Percentiles rank a stretch among this genome's conserved stretches.
Evolutionary conservation across 306 rosid species (phyloP).

Genomic region (Coriaria nepalensis): DNA sequence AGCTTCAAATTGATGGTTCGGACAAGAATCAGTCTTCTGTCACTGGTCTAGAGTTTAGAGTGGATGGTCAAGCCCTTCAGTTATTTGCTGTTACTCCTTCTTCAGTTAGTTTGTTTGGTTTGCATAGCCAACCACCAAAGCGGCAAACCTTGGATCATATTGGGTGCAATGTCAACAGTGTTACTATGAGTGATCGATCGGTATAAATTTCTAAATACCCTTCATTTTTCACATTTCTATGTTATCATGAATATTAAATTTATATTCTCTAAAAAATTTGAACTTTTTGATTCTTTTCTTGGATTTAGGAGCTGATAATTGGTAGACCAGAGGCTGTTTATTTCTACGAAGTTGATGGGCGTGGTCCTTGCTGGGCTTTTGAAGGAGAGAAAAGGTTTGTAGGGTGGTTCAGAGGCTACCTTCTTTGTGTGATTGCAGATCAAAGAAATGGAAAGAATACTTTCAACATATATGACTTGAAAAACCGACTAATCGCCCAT

Average conservation of each 20-base stretch:
- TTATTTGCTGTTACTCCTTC: slow-evolving; percentile 77
- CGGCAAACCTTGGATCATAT: slow-evolving; percentile 94
- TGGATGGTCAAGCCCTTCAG: slow-evolving; percentile 90
- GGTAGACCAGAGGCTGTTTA: slow-evolving; percentile 95
- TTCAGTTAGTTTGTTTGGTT: slow-evolving; percentile 67
- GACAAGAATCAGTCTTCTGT: slow-evolving; percentile 51
- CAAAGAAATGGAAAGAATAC: slow-evolving; percentile 69
- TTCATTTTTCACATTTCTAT: slow-evolving; percentile 7
- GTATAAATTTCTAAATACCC: slow-evolving; percentile 30
- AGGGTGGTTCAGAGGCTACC: slow-evolving; percentile 98
- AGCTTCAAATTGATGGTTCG: slow-evolving; percentile 68
- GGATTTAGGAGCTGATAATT: slow-evolving; percentile 64
- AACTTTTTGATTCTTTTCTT: slow-evolving; percentile 15
- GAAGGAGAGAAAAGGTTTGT: slow-evolving; percentile 92
- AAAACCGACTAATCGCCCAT: slow-evolving; percentile 87
- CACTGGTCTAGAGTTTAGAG: slow-evolving; percentile 85
- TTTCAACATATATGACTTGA: slow-evolving; percentile 82
- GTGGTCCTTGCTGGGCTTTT: slow-evolving; percentile 99
- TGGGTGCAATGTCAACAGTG: slow-evolving; percentile 56
- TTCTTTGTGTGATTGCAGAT: slow-evolving; percentile 84
- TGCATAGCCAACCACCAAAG: slow-evolving; percentile 71
- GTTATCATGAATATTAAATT: not conserved
- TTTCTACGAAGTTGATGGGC: slow-evolving; percentile 97
- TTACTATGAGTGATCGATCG: slow-evolving; percentile 87
- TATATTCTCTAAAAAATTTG: slow-evolving; percentile 14